Evolutionary conservation across 2,329 filamentous ascomycete genomes (phyloP).

Genomic region (Endoconidiophora laricicola): DNA sequence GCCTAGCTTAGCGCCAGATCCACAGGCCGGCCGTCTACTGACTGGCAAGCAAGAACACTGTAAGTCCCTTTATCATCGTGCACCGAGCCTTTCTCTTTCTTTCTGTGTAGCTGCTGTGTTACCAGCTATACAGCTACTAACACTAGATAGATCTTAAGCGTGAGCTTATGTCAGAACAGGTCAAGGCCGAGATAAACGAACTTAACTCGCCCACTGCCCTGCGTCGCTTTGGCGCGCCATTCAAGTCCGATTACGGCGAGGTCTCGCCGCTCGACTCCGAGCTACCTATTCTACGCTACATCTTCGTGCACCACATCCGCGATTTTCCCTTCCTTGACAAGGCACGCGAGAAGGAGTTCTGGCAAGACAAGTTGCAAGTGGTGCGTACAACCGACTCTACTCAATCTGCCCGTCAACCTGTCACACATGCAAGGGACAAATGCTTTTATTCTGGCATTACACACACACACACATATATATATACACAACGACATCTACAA

Average conservation of each 20-base stretch:
- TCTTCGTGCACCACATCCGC: conserved; percentile 94
- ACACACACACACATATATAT: conserved; percentile 3
- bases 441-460: not conserved
- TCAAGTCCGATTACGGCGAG: conserved; percentile 82
- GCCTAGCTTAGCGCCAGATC: conserved; percentile 14
- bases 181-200: conserved; percentile 76
- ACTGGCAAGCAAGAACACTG: conserved; percentile 98
- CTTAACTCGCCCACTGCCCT: conserved; percentile 89
- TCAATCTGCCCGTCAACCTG: not conserved
- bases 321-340: conserved; percentile 97
- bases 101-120: not conserved
- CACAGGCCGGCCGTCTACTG: conserved; percentile 31
- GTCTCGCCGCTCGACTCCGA: conserved; percentile 88
- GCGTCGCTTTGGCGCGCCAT: conserved; percentile 87
- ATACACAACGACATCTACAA: no score
- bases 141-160: conserved; percentile 65
- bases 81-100: not conserved
- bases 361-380: conserved; percentile 94
- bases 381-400: conserved; percentile 34
- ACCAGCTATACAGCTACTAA: not conserved
- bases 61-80: conserved; percentile 27
- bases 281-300: conserved; percentile 81
- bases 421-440: no score
- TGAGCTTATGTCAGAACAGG: conserved; percentile 81
- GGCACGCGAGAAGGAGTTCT: conserved; percentile 96